phyloP scores from a whole-genome alignment of 75 land plant species.

The Azolla pinnata region DNA sequence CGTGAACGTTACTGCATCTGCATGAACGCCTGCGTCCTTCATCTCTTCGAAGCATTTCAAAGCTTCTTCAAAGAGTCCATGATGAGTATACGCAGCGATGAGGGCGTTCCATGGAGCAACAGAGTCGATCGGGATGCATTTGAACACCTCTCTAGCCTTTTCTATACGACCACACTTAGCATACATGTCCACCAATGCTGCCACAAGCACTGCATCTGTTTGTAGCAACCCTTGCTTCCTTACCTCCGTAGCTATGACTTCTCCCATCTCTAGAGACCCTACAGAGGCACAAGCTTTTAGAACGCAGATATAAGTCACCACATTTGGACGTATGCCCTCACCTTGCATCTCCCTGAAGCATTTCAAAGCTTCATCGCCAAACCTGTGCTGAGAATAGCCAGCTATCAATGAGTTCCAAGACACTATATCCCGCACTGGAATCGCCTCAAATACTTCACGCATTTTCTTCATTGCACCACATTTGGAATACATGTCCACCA shows the following conservation, averaged over 20 bases:
- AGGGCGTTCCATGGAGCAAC: slow-evolving; percentile 5
- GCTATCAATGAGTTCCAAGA: slow-evolving; percentile 75
- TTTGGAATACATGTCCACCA: slow-evolving; percentile 47
- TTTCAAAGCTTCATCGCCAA: slow-evolving; percentile 36
- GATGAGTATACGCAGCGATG: slow-evolving; percentile 4
- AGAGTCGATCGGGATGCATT: neutral
- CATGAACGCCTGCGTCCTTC: slow-evolving; percentile 12
- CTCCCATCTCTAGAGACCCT: neutral
- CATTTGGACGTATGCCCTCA: slow-evolving; percentile 14
- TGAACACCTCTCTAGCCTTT: neutral
- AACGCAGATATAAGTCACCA: slow-evolving; percentile 4
- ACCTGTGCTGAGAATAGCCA: slow-evolving; percentile 58
- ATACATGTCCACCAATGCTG: slow-evolving; percentile 13
- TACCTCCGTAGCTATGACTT: neutral
- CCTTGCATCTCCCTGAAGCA: slow-evolving; percentile 39
- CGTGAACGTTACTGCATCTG: slow-evolving; percentile 19
- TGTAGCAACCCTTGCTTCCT: neutral
- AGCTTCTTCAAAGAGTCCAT: neutral
- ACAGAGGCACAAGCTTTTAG: slow-evolving; percentile 11
- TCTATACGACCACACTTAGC: slow-evolving; percentile 11
- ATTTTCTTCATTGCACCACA: slow-evolving; percentile 16
- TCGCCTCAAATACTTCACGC: slow-evolving; percentile 28
- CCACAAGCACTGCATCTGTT: neutral
- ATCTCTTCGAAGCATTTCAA: slow-evolving; percentile 4
- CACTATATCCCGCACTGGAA: slow-evolving; percentile 38